A percentile compares a stretch with the other conserved stretches of the same genome.
Conservation (phyloP, 768 basidiomycete species). For the Lactarius akahatsu region DNA sequence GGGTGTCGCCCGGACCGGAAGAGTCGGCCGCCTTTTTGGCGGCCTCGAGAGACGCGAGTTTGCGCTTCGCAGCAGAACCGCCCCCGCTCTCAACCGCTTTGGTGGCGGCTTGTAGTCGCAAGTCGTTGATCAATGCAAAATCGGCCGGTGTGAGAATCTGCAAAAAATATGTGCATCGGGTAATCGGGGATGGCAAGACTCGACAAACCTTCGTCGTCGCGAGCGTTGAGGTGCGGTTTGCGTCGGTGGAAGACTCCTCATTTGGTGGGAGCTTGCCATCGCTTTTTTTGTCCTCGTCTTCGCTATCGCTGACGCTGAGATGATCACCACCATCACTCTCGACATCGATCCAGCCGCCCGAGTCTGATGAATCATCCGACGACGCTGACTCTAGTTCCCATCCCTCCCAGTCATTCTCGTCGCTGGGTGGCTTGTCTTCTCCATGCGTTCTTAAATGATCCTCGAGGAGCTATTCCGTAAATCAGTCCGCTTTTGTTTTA, state of each 20-base stretch:
- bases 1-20: conserved; percentile 43
- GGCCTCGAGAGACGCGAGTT: conserved; percentile 78
- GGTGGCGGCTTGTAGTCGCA: conserved; percentile 76
- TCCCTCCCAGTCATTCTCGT: conserved; percentile 71
- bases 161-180: conserved; percentile 1
- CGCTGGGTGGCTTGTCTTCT: conserved; percentile 53
- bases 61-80: conserved; percentile 81
- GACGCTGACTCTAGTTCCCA: conserved; percentile 56
- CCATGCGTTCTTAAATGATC: conserved; percentile 76
- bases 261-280: conserved; percentile 30
- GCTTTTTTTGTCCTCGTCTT: conserved; percentile 55
- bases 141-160: conserved; percentile 95
- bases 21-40: conserved; percentile 56
- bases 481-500: background rate
- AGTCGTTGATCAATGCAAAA: conserved; percentile 87
- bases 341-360: conserved; percentile 80
- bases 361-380: conserved; percentile 52
- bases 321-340: conserved; percentile 63
- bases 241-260: conserved; percentile 30
- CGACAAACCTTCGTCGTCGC: conserved; percentile 66
- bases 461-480: conserved; percentile 68
- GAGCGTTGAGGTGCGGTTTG: conserved; percentile 57
- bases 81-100: conserved; percentile 68
- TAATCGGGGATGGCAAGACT: conserved; percentile 35
- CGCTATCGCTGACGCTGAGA: conserved; percentile 81